These are phyloP conservation scores for Moesziomyces sp. DNA, from an alignment of 1,284 basidiomycete species.

Conservation along the genomic window DNA sequence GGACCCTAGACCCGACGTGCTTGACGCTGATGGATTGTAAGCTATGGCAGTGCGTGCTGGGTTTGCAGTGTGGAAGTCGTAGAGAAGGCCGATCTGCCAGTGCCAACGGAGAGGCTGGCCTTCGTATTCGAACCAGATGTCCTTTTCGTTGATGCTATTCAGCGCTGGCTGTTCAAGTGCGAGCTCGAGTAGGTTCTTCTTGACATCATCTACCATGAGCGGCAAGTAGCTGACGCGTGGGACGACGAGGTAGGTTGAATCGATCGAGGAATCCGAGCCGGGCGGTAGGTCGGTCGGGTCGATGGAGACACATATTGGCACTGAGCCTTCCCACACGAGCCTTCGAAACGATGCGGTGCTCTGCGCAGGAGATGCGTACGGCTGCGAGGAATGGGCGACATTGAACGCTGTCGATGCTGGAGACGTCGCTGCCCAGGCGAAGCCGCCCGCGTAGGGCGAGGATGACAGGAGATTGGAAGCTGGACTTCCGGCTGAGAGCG, in stretches of 20 bases:
- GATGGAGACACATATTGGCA: constrained; percentile 51
- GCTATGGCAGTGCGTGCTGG: constrained; percentile 35
- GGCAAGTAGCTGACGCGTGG: constrained; percentile 59
- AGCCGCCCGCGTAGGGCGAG: constrained; percentile 13
- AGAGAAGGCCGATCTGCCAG: constrained; percentile 61
- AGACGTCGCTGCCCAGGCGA: constrained; percentile 7
- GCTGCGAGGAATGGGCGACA: not conserved
- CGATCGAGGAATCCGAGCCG: constrained; percentile 34
- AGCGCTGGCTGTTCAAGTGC: constrained; percentile 42
- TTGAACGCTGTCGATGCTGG: constrained; percentile 19
- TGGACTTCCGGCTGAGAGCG: constrained; percentile 13
- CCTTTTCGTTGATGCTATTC: constrained; percentile 36
- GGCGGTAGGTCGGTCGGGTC: constrained; percentile 40
- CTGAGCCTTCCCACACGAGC: constrained; percentile 53
- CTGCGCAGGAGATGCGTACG: constrained; percentile 1
- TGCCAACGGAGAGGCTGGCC: constrained; percentile 59
- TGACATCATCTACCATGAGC: constrained; percentile 49
- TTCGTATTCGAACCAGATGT: constrained; percentile 59
- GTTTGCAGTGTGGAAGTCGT: constrained; percentile 56
- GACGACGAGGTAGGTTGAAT: constrained; percentile 50
- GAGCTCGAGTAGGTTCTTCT: constrained; percentile 46
- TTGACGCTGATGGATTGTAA: constrained; percentile 10
- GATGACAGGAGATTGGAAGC: constrained; percentile 11
- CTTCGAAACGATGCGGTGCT: constrained; percentile 29
- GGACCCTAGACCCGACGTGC: constrained; percentile 11